Percentiles rank a stretch among this genome's conserved stretches.
These are phyloP conservation scores for Paraphysoderma sedebokerense DNA, from an alignment of 371 early-diverging fungal species.

Conservation along the genomic window DNA sequence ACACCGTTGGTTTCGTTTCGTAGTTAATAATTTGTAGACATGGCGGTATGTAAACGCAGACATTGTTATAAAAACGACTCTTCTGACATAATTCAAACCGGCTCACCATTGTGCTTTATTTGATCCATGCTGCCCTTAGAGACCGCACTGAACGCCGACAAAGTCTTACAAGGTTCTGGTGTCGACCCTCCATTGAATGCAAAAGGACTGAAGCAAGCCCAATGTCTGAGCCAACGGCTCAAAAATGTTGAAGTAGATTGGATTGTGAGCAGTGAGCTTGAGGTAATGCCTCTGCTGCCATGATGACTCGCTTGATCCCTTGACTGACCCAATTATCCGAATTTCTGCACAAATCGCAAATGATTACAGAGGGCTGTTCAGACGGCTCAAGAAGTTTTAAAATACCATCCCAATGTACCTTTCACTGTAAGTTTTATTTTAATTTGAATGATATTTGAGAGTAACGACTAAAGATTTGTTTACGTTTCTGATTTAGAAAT, in stretches of 20 bases:
- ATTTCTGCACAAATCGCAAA: neutral
- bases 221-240: slow-evolving; percentile 10
- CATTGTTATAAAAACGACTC: too few species aligned
- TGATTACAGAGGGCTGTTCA: neutral
- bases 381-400: neutral
- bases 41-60: too few species aligned
- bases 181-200: slow-evolving; percentile 28
- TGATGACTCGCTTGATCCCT: neutral
- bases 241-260: slow-evolving; percentile 7
- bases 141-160: slow-evolving; percentile 29
- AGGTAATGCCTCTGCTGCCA: neutral
- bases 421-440: neutral
- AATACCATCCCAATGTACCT: neutral
- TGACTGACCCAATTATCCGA: neutral
- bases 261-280: slow-evolving; percentile 5
- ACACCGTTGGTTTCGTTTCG: too few species aligned
- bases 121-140: too few species aligned
- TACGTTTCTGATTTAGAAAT: neutral
- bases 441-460: too few species aligned
- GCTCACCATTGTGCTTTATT: too few species aligned
- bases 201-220: slow-evolving; percentile 13
- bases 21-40: too few species aligned
- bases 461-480: neutral
- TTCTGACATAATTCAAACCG: too few species aligned
- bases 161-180: slow-evolving; percentile 32